Evolutionary conservation across 2,329 filamentous ascomycete species (phyloP).

Genomic region (Botrytis deweyae): DNA sequence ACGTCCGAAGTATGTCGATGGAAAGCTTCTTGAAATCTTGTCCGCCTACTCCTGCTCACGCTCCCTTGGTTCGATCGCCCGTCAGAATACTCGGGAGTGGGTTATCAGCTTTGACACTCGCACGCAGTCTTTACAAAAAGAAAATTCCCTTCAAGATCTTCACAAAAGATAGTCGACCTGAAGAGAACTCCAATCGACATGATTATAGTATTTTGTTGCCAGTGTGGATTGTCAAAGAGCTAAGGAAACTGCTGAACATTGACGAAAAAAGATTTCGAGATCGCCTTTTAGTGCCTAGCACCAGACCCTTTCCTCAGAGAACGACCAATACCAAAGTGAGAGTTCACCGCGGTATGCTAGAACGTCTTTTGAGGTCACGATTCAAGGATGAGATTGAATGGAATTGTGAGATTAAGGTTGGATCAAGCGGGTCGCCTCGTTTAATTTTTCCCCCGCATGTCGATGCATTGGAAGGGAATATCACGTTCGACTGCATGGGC

Average conservation of each 20-base stretch:
- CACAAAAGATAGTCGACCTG: background rate
- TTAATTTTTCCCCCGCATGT: constrained; percentile 2
- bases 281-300: background rate
- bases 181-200: background rate
- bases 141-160: constrained; percentile 4
- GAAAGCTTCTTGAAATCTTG: background rate
- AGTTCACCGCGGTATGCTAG: background rate
- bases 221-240: background rate
- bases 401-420: constrained; percentile 1
- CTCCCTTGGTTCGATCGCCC: background rate
- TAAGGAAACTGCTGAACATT: background rate
- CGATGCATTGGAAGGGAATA: background rate
- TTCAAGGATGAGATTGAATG: constrained; percentile 3
- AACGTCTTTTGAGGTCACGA: background rate
- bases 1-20: background rate
- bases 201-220: background rate
- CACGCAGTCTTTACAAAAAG: background rate
- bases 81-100: constrained; percentile 13
- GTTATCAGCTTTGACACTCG: constrained; percentile 1
- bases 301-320: background rate
- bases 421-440: background rate
- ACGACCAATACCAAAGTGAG: background rate
- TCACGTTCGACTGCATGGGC: constrained; percentile 10
- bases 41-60: background rate
- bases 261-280: background rate